Conservation (phyloP, 257 asterid genomes). For the Rubia yunnanensis region DNA sequence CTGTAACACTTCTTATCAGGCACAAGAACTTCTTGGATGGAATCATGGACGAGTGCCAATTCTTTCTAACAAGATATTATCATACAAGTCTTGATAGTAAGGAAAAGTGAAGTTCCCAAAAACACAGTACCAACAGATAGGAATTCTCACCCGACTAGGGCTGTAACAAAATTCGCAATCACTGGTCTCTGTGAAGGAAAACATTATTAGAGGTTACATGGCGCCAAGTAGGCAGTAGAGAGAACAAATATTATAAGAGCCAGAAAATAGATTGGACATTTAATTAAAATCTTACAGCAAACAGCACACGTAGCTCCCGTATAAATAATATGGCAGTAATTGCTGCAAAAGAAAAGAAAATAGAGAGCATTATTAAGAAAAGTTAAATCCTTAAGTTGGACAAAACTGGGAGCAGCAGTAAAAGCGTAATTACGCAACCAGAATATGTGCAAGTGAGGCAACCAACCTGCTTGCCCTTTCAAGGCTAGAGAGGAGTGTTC, state of each 20-base stretch:
- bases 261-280: neutral
- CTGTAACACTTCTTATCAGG: neutral
- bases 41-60: neutral
- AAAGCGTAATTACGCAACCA: neutral
- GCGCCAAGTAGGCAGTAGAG: neutral
- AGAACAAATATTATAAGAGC: neutral
- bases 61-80: neutral
- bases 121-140: neutral
- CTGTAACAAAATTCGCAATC: slow-evolving; percentile 34
- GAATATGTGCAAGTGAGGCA: neutral
- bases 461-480: slow-evolving; percentile 80
- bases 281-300: slow-evolving; percentile 38
- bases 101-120: neutral
- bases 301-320: slow-evolving; percentile 47
- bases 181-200: slow-evolving; percentile 61
- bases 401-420: no score
- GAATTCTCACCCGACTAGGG: slow-evolving; percentile 46
- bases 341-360: slow-evolving; percentile 41
- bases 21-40: neutral
- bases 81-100: neutral
- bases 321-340: slow-evolving; percentile 70
- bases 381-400: neutral
- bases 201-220: slow-evolving; percentile 11
- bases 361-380: neutral
- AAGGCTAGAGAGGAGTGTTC: slow-evolving; percentile 45